Evolutionary conservation across 306 rosid genomes (phyloP), one percentile per base, ranked within the genome.

Genomic region (Rosa persica): DNA sequence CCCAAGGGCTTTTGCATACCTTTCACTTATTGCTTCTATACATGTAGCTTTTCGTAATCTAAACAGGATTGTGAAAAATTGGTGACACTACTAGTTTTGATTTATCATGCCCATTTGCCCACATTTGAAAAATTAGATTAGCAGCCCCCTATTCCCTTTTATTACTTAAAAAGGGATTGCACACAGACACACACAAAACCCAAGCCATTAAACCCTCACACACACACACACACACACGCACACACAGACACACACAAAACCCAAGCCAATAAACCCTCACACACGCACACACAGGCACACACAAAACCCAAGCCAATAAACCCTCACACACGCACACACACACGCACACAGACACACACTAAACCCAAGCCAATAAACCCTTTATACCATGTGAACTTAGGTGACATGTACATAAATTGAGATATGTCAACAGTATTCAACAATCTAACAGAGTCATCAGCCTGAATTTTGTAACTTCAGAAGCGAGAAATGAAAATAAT

Each of bases 381-480:
- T 52, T 52, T 19, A 19, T 12, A 52, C 58, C 6, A 52, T 19
- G 44, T 42, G 44, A 42, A 42, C 58, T 17, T 19, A 6, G 22
- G 22, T 52, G 58, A 16, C 44, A 36, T 6, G 47, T 60, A 42
- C 10, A 42, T 23, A 19, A 1, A 64, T 47, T 76, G 13, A 46
- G 38, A 7, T 47, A 19, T 65, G 23, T 47, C 62, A 15, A 74
- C 69, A 8, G 13, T 55, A 30, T 30, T 30, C 36, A 30, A 30
- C 36, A 57, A 51, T 46, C 51, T 20, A 52, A 72, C 12, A 27
- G 48, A 72, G 30, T 55, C 75, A 27, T 54, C 34, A 19, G 65
- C 25, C 42, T 34, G 8, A 0, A 54, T 49, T 72, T 74, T 30
- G 65, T 80, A 30, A 69, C 62, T 55, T 70, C 42, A n/a, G 55